Percentiles rank a stretch among this genome's conserved stretches.
phyloP scores from a whole-genome alignment of 495 filamentous ascomycete genomes.

The Penicillium tannophilum region DNA sequence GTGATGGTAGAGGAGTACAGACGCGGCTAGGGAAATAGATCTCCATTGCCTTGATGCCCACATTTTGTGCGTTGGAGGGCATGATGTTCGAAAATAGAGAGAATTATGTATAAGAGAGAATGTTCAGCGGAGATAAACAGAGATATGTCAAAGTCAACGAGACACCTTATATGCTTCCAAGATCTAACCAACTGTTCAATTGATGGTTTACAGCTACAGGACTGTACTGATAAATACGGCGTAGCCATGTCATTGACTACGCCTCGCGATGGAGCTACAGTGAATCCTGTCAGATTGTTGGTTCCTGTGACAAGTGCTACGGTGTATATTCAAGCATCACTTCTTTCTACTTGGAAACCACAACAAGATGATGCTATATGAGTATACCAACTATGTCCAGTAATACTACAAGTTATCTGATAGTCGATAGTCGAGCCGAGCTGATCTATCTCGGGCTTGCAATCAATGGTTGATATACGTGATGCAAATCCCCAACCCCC shows the following conservation, averaged over 20 bases:
- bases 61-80: slow-evolving; percentile 66
- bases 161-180: too few relatives aligned
- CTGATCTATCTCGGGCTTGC: too few relatives aligned
- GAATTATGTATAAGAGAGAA: too few relatives aligned
- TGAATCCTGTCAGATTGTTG: too few relatives aligned
- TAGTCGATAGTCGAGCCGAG: too few relatives aligned
- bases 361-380: not conserved
- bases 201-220: not conserved
- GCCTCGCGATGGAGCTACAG: not conserved
- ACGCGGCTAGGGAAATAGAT: slow-evolving; percentile 97
- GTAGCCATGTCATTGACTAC: not conserved
- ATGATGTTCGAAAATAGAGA: not conserved
- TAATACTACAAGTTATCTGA: too few relatives aligned
- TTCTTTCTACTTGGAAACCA: not conserved
- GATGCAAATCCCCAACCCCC: too few relatives aligned
- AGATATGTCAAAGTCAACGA: not conserved
- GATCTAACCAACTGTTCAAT: too few relatives aligned
- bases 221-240: not conserved
- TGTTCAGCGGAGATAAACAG: not conserved
- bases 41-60: slow-evolving; percentile 99
- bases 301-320: not conserved
- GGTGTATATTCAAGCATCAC: not conserved
- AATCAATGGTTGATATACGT: too few relatives aligned
- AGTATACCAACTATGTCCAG: not conserved
- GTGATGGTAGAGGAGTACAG: slow-evolving; percentile 32